Conservation (phyloP, 78 protist genomes). For the Chrysochromulina tobinii region DNA sequence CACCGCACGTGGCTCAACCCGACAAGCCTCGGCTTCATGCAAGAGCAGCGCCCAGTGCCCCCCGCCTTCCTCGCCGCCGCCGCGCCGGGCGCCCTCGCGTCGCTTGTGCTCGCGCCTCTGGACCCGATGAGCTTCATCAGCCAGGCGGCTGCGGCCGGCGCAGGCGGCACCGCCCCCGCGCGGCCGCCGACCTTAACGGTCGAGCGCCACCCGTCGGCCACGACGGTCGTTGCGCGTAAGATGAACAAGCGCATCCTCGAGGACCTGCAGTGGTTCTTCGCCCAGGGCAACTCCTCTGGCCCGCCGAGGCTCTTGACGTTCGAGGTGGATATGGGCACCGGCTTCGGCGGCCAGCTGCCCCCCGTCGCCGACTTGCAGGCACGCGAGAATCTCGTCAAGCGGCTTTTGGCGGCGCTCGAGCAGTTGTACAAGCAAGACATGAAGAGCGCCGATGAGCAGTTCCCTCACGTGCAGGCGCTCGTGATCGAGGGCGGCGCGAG, state of each 20-base stretch:
- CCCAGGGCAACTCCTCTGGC: not conserved
- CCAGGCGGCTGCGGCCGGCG: not conserved
- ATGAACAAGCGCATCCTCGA: not conserved
- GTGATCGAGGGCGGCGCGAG: not conserved
- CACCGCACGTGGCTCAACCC: slow-evolving; percentile 20
- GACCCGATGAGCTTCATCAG: not conserved
- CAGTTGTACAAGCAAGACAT: not conserved
- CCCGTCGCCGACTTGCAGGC: not conserved
- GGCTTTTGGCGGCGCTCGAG: not conserved
- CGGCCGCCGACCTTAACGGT: not conserved
- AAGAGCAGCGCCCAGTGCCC: not conserved
- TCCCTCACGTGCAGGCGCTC: not conserved
- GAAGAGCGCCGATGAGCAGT: not conserved
- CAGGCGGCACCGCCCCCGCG: not conserved
- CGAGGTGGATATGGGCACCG: not conserved
- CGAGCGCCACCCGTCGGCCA: not conserved
- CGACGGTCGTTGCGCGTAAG: not conserved
- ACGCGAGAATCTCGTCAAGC: not conserved
- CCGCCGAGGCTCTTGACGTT: not conserved
- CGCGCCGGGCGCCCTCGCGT: not conserved
- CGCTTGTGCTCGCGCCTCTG: not conserved
- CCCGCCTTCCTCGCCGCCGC: not conserved
- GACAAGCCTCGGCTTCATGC: not conserved
- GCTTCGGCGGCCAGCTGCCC: not conserved
- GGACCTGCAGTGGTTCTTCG: not conserved